These are phyloP conservation scores for Cryptosporidium ubiquitum DNA, from an alignment of 169 alveolate genomes.

Conservation along the genomic window DNA sequence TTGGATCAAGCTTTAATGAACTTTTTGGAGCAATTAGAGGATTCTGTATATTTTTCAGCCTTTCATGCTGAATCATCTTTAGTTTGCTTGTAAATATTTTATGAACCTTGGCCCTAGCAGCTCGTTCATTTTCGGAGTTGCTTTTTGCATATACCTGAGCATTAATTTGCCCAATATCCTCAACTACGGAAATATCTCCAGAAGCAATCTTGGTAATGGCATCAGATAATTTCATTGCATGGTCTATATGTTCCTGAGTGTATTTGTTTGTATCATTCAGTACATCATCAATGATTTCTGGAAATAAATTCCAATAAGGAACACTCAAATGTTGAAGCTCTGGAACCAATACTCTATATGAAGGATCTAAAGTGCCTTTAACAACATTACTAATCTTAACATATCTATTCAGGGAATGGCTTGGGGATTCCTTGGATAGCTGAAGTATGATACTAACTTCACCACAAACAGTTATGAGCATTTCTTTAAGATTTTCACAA, in stretches of 20 bases:
- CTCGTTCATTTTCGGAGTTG: not conserved
- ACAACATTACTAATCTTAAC: conserved; percentile 61
- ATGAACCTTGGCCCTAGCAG: conserved; percentile 35
- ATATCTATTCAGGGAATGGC: conserved; percentile 66
- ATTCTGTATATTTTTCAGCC: conserved; percentile 27
- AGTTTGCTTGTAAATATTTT: conserved; percentile 60
- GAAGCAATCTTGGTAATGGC: conserved; percentile 51
- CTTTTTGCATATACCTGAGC: conserved; percentile 17
- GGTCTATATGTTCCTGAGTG: conserved; percentile 60
- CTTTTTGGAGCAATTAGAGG: conserved; percentile 51
- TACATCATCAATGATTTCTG: conserved; percentile 25
- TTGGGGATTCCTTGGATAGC: conserved; percentile 58
- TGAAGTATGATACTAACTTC: conserved; percentile 67
- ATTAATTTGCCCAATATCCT: conserved; percentile 37
- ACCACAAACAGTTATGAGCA: conserved; percentile 60
- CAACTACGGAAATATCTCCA: conserved; percentile 64
- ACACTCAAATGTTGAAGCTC: conserved; percentile 72
- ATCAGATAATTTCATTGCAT: conserved; percentile 66
- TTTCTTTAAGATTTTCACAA: conserved; percentile 42
- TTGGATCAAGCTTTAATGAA: conserved; percentile 9
- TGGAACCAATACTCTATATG: conserved; percentile 70
- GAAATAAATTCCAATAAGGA: conserved; percentile 66
- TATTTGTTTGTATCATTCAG: conserved; percentile 42
- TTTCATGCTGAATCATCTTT: conserved; percentile 41
- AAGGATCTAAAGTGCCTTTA: conserved; percentile 64